These are phyloP conservation scores for Phyllosticta paracitricarpa DNA, from an alignment of 2,329 filamentous ascomycete genomes.

Conservation along the genomic window DNA sequence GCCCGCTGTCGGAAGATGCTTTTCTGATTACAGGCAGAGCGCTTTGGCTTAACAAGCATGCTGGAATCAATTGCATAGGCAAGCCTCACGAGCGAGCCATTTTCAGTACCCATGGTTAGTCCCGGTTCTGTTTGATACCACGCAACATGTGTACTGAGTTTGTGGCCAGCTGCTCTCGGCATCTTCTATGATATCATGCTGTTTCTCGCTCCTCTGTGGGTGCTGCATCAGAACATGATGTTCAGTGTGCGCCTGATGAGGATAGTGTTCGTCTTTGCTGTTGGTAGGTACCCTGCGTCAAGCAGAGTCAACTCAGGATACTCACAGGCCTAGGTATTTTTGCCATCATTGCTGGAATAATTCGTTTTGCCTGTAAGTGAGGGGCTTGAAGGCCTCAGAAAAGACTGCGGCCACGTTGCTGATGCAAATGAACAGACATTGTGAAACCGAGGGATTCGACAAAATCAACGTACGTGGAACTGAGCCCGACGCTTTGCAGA, in stretches of 20 bases:
- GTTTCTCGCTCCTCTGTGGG: slow-evolving; percentile 17
- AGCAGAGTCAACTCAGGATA: too few relatives aligned
- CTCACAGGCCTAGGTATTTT: slow-evolving; percentile 20
- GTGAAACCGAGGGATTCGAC: too few relatives aligned
- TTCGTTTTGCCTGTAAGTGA: slow-evolving; percentile 25
- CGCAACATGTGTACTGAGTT: too few relatives aligned
- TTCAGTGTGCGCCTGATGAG: slow-evolving; percentile 24
- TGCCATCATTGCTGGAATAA: slow-evolving; percentile 28
- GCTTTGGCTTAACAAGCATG: slow-evolving; percentile 11
- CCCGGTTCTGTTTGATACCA: not conserved
- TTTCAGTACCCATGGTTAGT: not conserved
- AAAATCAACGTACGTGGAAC: too few relatives aligned
- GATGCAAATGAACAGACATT: not conserved
- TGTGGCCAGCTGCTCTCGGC: slow-evolving; percentile 10
- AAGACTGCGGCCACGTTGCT: not conserved
- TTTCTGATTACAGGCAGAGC: not conserved
- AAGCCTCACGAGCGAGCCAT: not conserved
- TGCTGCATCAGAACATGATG: slow-evolving; percentile 29
- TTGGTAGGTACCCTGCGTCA: slow-evolving; percentile 12
- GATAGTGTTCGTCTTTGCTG: slow-evolving; percentile 28
- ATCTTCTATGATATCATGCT: slow-evolving; percentile 27
- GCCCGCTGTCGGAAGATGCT: not conserved
- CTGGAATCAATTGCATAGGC: slow-evolving; percentile 19
- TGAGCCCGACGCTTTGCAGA: too few relatives aligned
- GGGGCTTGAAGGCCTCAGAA: not conserved